phyloP scores from a whole-genome alignment of 345 rosid species.

The Carallia pectinifolia region DNA sequence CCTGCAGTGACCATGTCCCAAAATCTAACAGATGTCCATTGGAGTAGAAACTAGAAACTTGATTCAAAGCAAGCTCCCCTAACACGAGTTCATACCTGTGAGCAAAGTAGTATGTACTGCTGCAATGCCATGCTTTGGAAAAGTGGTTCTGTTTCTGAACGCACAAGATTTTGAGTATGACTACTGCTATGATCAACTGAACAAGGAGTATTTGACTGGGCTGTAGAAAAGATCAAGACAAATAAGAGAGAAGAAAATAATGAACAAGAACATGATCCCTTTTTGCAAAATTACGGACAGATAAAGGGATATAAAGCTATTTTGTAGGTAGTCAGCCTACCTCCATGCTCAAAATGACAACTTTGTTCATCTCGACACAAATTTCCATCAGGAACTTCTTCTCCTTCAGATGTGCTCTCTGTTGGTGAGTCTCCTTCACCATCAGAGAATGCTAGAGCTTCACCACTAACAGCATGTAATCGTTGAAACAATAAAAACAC shows the following conservation, averaged over 20 bases:
- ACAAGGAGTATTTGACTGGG: constrained; percentile 24
- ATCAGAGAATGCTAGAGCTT: constrained; percentile 15
- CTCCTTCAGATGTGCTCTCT: constrained; percentile 43
- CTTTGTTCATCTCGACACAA: constrained; percentile 29
- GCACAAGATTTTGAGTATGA: constrained; percentile 13
- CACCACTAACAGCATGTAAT: constrained; percentile 27
- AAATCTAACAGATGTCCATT: neutral
- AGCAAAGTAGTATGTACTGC: constrained; percentile 75
- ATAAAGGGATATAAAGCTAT: neutral
- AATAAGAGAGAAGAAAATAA: neutral
- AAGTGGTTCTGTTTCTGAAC: constrained; percentile 45
- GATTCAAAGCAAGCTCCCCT: no score
- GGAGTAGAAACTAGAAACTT: no score
- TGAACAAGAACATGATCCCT: neutral
- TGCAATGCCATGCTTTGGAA: constrained; percentile 79
- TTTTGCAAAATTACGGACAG: neutral
- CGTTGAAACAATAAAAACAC: constrained; percentile 63
- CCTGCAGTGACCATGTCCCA: constrained; percentile 36
- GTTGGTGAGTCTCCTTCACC: constrained; percentile 26
- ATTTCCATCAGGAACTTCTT: constrained; percentile 35
- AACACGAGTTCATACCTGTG: constrained; percentile 52
- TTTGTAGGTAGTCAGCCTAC: constrained; percentile 21
- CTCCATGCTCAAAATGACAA: constrained; percentile 34
- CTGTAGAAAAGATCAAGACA: constrained; percentile 21
- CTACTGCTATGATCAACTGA: constrained; percentile 21